These are phyloP conservation scores for Rubia tinctorum DNA, from an alignment of 305 asterid genomes.

Conservation along the genomic window DNA sequence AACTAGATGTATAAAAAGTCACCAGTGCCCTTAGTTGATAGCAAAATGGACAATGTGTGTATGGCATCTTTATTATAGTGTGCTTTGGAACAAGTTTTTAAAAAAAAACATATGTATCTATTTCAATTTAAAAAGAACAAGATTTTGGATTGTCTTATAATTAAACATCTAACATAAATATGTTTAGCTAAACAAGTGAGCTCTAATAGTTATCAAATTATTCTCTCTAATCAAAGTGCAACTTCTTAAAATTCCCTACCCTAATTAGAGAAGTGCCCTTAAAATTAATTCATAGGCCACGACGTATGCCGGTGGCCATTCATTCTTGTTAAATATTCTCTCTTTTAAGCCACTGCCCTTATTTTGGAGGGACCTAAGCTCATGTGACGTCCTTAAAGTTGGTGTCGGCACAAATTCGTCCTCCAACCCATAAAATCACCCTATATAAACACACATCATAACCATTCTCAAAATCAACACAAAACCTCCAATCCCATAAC, in stretches of 20 bases:
- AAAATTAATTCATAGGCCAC: neutral
- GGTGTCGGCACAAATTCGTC: constrained; percentile 37
- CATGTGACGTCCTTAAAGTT: constrained; percentile 70
- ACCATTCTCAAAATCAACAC: neutral
- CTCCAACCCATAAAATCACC: neutral
- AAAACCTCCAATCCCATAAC: neutral
- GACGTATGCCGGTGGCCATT: neutral
- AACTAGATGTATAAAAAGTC: too few relatives aligned
- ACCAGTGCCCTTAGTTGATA: too few relatives aligned
- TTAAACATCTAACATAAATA: too few relatives aligned
- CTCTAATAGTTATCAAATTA: neutral
- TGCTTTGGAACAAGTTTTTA: too few relatives aligned
- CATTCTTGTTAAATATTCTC: neutral
- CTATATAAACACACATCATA: neutral
- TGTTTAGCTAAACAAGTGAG: too few relatives aligned
- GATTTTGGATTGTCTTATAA: too few relatives aligned
- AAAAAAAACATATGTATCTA: too few relatives aligned
- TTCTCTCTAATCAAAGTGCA: neutral
- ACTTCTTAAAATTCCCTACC: neutral
- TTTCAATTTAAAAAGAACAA: too few relatives aligned
- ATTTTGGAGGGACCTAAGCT: constrained; percentile 49
- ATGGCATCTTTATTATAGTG: too few relatives aligned
- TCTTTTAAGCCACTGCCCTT: neutral
- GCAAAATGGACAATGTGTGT: too few relatives aligned
- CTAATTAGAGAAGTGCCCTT: neutral